phyloP scores from a whole-genome alignment of 306 rosid species.

The Canavalia ensiformis region DNA sequence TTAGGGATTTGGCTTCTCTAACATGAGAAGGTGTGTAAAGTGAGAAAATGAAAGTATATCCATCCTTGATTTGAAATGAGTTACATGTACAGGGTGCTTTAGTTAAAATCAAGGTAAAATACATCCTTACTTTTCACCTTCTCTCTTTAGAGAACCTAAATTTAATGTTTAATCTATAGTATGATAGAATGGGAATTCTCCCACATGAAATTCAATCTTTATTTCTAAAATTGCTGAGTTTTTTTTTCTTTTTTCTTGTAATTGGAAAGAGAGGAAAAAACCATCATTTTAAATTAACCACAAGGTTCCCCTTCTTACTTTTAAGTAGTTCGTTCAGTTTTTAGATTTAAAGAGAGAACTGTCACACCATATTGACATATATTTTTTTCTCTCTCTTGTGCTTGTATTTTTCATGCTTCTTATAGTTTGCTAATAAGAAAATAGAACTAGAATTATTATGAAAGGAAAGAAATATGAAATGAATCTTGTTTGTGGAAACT shows the following conservation, averaged over 20 bases:
- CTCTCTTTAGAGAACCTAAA: neutral
- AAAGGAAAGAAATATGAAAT: conserved; percentile 37
- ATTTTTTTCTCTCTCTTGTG: neutral
- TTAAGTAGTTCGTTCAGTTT: conserved; percentile 1
- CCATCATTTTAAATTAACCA: conserved; percentile 17
- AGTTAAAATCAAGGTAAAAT: neutral
- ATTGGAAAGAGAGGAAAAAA: conserved; percentile 25
- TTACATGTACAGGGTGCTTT: neutral
- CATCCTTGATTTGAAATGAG: conserved; percentile 7
- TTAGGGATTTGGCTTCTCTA: neutral
- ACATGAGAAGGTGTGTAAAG: neutral
- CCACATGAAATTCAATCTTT: conserved; percentile 15
- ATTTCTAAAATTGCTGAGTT: conserved; percentile 15
- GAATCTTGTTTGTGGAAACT: conserved; percentile 28
- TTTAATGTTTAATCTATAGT: conserved; percentile 21
- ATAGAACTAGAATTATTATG: conserved; percentile 3
- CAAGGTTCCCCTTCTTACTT: conserved; percentile 15
- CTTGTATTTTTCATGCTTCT: conserved; percentile 19
- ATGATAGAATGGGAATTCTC: conserved; percentile 30
- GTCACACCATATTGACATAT: neutral
- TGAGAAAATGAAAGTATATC: neutral
- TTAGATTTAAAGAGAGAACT: conserved; percentile 27
- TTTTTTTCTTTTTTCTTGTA: conserved; percentile 2
- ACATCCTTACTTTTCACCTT: neutral
- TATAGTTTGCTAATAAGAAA: conserved; percentile 12